Evolutionary conservation across 2,329 filamentous ascomycete species (phyloP), one percentile per base, ranked within the genome.

Genomic region (Pyrenophora seminiperda): DNA sequence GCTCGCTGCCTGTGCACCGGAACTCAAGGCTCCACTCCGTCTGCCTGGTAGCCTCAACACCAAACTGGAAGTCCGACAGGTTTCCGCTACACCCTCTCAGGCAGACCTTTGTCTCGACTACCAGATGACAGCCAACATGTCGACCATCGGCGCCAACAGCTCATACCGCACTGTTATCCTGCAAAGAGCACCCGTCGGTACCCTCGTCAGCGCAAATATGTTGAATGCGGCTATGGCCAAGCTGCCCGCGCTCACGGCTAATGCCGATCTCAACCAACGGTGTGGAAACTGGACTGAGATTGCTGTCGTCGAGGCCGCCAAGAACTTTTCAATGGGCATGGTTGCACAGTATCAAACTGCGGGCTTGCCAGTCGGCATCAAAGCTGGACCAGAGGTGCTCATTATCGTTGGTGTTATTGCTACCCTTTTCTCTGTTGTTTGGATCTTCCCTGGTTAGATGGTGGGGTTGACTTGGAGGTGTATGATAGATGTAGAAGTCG

Each of bases 111-210:
- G 77, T 65, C 53, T 67, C 42, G 73, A 78, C 61, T 80, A 80
- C 62, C 65, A 73, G 49, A 65, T 61, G 40, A 75, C 75, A 17
- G 78, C 78, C 53, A 80, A 80, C 63, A 72, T 78, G 51, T 78
- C 77, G 17, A 75, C 72, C 52, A 74, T 80, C 53, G 75, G 75
- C 50, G 54, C 67, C 45, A 81, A 80, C 66, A 61, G 72, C 50
- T 76, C 75, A 42, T 76, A 76, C 50, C 77, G 78, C 44, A 72
- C 72, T n/a, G 75, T 76, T 9, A 77, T 77, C 62, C 62, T 79
- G 39, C 71, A 73, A 45, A 75, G 74, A 27, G 74, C 76, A 11
- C 72, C 69, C 20, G 58, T 75, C 37, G 78, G 78, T 50, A 77
- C 75, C 18, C 61, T 72, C 24, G 48, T 47, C 49, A 66, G 65